These are phyloP conservation scores for Mortierella sp. DNA, from an alignment of 371 early-diverging fungal species.

Conservation along the genomic window DNA sequence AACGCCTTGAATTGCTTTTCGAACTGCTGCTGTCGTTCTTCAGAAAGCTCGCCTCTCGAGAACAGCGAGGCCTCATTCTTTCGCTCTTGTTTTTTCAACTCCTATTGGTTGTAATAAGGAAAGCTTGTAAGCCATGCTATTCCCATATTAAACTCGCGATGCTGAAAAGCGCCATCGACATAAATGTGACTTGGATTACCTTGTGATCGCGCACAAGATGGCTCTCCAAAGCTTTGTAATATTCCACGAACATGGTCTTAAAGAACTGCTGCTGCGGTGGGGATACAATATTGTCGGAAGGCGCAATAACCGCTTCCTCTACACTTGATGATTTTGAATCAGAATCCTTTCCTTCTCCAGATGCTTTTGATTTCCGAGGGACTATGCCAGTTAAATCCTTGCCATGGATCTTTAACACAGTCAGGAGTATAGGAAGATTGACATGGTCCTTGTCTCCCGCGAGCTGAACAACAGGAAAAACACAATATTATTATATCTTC, in stretches of 20 bases:
- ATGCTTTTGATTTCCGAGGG: conserved; percentile 65
- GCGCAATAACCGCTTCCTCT: conserved; percentile 22
- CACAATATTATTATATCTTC: not conserved
- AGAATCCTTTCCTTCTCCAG: conserved; percentile 59
- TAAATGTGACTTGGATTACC: conserved; percentile 42
- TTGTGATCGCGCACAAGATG: conserved; percentile 84
- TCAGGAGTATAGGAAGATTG: conserved; percentile 82
- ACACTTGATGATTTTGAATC: conserved; percentile 28
- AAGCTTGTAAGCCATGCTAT: not conserved
- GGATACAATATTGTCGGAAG: conserved; percentile 40
- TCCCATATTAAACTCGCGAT: not conserved
- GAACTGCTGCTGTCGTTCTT: conserved; percentile 83
- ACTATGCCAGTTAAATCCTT: conserved; percentile 66
- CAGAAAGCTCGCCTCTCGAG: conserved; percentile 85
- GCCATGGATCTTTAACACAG: conserved; percentile 82
- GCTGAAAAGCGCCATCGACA: not conserved
- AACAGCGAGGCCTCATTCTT: conserved; percentile 85
- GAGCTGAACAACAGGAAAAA: conserved; percentile 44
- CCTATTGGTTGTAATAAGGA: conserved; percentile 39
- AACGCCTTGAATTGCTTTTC: conserved; percentile 79
- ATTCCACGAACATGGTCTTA: conserved; percentile 71
- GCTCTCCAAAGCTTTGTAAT: conserved; percentile 73
- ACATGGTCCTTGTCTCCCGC: conserved; percentile 68
- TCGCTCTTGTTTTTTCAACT: conserved; percentile 80
- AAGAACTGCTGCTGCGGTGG: conserved; percentile 64